Percentiles rank a stretch among this genome's conserved stretches.
Conservation (phyloP, 2,329 filamentous ascomycete genomes). For the Parastagonospora avenae region DNA sequence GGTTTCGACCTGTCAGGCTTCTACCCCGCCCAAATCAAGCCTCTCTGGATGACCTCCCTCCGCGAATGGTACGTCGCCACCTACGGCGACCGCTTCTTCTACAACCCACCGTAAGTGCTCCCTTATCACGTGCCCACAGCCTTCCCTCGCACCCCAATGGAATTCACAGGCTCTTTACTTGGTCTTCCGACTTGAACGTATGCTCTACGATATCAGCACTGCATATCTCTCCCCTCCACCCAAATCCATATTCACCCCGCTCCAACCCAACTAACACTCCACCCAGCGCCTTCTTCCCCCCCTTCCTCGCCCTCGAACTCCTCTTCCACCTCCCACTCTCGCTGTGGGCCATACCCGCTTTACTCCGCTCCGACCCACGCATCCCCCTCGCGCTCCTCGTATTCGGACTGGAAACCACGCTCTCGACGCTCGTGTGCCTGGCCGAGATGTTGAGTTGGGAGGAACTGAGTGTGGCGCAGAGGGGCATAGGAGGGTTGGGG, state of each 20-base stretch:
- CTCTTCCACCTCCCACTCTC: slow-evolving; percentile 66
- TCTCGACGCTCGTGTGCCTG: slow-evolving; percentile 68
- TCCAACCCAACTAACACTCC: not conserved
- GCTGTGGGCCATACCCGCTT: slow-evolving; percentile 63
- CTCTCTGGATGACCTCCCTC: slow-evolving; percentile 55
- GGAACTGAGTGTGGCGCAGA: slow-evolving; percentile 34
- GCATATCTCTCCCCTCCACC: not conserved
- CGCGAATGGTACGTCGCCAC: slow-evolving; percentile 64
- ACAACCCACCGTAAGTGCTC: slow-evolving; percentile 53
- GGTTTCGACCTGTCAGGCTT: slow-evolving; percentile 66
- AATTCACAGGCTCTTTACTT: not conserved
- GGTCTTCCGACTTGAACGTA: too few species aligned
- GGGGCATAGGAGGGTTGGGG: slow-evolving; percentile 33
- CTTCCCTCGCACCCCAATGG: not conserved
- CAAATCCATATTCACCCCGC: not conserved
- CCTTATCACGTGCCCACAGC: not conserved
- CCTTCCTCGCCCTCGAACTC: slow-evolving; percentile 64
- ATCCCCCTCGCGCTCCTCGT: slow-evolving; percentile 65
- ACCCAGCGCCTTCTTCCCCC: slow-evolving; percentile 60
- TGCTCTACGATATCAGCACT: too few species aligned
- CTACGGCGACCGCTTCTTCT: slow-evolving; percentile 69
- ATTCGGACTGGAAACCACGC: slow-evolving; percentile 63
- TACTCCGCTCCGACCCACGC: slow-evolving; percentile 61
- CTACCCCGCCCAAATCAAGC: slow-evolving; percentile 59
- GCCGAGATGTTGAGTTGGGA: slow-evolving; percentile 64